Percentiles rank a stretch among this genome's conserved stretches.
Evolutionary conservation across 192 early-diverging fungal genomes (phyloP).

Genomic region (Coemansia sp.): DNA sequence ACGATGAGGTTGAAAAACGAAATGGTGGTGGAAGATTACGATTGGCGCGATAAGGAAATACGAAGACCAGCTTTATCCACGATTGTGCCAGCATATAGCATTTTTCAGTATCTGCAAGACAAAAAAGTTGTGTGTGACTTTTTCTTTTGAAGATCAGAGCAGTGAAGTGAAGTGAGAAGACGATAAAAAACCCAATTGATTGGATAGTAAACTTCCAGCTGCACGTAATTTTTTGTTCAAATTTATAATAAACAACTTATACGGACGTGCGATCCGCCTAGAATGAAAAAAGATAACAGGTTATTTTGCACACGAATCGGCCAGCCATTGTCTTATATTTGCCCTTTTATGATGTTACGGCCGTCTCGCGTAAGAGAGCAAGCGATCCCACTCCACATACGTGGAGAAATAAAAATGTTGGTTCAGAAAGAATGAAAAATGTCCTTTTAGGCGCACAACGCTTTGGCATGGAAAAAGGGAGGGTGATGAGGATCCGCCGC

Average conservation of each 20-base stretch:
- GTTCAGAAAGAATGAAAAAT: neutral
- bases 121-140: neutral
- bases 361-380: too few relatives aligned
- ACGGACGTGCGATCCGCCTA: neutral
- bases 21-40: conserved; percentile 29
- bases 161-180: neutral
- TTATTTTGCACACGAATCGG: too few relatives aligned
- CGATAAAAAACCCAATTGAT: conserved; percentile 10
- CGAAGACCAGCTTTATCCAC: too few relatives aligned
- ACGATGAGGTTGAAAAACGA: neutral
- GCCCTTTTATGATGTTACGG: too few relatives aligned
- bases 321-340: too few relatives aligned
- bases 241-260: neutral
- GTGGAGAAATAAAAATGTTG: neutral
- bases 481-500: neutral
- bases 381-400: neutral
- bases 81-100: neutral
- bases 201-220: conserved; percentile 34
- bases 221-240: neutral
- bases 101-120: neutral
- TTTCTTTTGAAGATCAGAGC: neutral
- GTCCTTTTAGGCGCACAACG: neutral
- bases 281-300: too few relatives aligned
- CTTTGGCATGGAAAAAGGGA: neutral
- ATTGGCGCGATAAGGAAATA: conserved; percentile 42